Conservation (phyloP, 2,329 filamentous ascomycete species). For the Trichoderma endophyticum region DNA sequence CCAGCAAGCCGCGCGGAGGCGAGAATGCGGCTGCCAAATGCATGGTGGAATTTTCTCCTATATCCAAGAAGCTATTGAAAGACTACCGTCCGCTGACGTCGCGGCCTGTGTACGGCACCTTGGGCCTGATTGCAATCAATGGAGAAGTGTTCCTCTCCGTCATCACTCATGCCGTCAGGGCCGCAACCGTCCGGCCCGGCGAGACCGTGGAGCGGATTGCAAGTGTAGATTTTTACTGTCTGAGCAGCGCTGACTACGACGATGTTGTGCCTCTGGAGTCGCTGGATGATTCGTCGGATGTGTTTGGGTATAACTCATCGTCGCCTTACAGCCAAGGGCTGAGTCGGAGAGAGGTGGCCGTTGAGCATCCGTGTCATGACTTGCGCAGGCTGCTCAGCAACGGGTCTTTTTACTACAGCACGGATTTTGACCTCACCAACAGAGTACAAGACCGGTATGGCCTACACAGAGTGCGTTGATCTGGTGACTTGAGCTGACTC, state of each 20-base stretch:
- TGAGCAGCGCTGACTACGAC: constrained; percentile 85
- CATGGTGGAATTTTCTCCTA: constrained; percentile 80
- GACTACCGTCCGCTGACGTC: constrained; percentile 75
- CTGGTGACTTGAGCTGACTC: constrained; percentile 17
- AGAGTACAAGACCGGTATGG: constrained; percentile 78
- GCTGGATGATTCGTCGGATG: constrained; percentile 50
- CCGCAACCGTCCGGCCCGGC: constrained; percentile 78
- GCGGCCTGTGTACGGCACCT: constrained; percentile 75
- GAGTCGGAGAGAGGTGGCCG: constrained; percentile 63
- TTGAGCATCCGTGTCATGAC: constrained; percentile 87
- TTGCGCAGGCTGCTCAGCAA: constrained; percentile 89
- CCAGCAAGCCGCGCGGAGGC: constrained; percentile 43
- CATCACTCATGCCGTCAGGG: constrained; percentile 73
- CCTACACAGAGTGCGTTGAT: background rate
- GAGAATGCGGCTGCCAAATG: constrained; percentile 58
- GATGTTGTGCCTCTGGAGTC: constrained; percentile 60
- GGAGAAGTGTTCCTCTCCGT: constrained; percentile 88
- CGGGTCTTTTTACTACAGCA: constrained; percentile 96
- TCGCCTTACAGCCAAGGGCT: constrained; percentile 41
- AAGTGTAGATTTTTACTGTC: constrained; percentile 86
- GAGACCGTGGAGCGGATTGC: constrained; percentile 87
- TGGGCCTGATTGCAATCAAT: constrained; percentile 81
- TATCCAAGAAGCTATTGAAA: constrained; percentile 62
- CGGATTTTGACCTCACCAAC: constrained; percentile 96
- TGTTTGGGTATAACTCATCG: constrained; percentile 47